These are phyloP conservation scores for Botryotinia calthae DNA, from an alignment of 2,329 filamentous ascomycete genomes.

Conservation along the genomic window DNA sequence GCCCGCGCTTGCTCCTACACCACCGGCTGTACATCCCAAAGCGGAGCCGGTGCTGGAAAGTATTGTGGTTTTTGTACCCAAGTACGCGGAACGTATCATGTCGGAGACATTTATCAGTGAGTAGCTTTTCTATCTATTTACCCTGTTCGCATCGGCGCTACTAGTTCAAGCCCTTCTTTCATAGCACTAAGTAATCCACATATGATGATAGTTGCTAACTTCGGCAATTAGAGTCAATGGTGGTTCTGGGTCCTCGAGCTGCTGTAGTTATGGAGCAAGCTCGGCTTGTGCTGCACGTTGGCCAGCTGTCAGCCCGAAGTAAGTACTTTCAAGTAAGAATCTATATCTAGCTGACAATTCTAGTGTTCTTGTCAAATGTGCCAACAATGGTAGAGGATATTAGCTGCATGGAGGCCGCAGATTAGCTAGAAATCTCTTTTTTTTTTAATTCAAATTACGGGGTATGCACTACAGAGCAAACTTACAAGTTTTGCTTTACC, in stretches of 20 bases:
- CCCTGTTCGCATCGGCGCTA: not conserved
- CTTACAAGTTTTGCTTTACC: not conserved
- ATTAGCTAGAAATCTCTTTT: not conserved
- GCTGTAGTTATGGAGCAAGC: conserved; percentile 16
- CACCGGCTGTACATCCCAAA: conserved; percentile 13
- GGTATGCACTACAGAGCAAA: not conserved
- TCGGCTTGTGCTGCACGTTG: conserved; percentile 13
- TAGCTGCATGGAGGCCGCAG: not conserved
- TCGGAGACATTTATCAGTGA: conserved; percentile 20
- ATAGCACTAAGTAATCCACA: too few species aligned
- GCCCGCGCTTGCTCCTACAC: conserved; percentile 13
- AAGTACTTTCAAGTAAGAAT: not conserved
- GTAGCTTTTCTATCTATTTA: not conserved
- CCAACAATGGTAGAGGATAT: conserved; percentile 14
- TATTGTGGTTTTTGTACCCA: conserved; percentile 22
- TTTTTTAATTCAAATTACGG: not conserved
- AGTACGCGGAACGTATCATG: conserved; percentile 14
- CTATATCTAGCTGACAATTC: not conserved
- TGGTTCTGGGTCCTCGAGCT: conserved; percentile 14
- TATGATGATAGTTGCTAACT: not conserved
- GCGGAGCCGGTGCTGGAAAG: conserved; percentile 13
- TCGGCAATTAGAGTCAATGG: conserved; percentile 15
- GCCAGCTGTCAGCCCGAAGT: conserved; percentile 16
- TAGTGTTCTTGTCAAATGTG: conserved; percentile 18
- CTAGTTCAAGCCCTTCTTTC: not conserved